phyloP scores from a whole-genome alignment of 2,329 filamentous ascomycete species.

The Rachicladosporium sp. region DNA sequence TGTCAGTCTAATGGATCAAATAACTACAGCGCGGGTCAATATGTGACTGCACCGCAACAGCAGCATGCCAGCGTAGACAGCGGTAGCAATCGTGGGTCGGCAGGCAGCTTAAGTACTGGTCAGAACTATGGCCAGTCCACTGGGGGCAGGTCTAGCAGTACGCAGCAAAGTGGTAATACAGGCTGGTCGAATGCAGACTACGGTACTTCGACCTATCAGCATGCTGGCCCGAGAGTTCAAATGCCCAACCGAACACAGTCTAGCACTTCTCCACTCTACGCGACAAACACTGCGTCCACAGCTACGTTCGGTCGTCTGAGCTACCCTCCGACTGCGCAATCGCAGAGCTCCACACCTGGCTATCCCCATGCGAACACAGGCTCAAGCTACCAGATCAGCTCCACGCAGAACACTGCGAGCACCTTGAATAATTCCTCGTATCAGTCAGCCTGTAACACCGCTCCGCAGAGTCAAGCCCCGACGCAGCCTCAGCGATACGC shows the following conservation, averaged over 20 bases:
- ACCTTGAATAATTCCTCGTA: neutral
- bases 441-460: neutral
- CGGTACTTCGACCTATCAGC: conserved; percentile 3
- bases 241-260: conserved; percentile 10
- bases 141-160: conserved; percentile 3
- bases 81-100: conserved; percentile 9
- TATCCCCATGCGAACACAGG: neutral
- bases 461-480: neutral
- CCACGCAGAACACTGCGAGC: neutral
- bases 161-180: conserved; percentile 4
- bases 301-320: conserved; percentile 1
- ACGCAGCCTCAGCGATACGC: conserved; percentile 15
- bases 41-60: conserved; percentile 3
- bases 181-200: conserved; percentile 6
- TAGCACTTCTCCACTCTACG: conserved; percentile 7
- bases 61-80: neutral
- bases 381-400: neutral
- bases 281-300: neutral
- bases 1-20: conserved; percentile 10
- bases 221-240: conserved; percentile 9
- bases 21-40: conserved; percentile 11
- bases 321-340: conserved; percentile 1
- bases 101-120: conserved; percentile 11
- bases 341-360: neutral
- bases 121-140: conserved; percentile 13